Evolutionary conservation across 768 basidiomycete genomes (phyloP).

Genomic region (Russula ochroleuca): DNA sequence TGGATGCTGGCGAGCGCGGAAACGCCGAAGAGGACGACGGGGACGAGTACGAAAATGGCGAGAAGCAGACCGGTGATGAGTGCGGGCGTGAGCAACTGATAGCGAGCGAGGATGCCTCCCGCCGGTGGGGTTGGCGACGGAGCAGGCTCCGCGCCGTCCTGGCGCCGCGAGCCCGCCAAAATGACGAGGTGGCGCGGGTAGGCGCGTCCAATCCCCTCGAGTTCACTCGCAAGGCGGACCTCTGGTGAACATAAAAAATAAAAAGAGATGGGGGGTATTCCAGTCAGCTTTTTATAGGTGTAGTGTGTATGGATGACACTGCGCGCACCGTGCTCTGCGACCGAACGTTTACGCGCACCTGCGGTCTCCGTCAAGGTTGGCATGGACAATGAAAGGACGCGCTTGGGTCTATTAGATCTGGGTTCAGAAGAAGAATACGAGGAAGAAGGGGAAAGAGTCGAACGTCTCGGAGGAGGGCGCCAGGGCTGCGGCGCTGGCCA

Average conservation of each 20-base stretch:
- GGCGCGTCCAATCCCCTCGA: conserved; percentile 44
- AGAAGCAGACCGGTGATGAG: conserved; percentile 65
- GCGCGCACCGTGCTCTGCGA: conserved; percentile 53
- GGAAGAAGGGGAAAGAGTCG: conserved; percentile 24
- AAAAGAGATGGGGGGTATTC: neutral
- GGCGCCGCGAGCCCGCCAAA: conserved; percentile 54
- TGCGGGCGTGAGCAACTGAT: conserved; percentile 74
- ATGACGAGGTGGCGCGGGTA: conserved; percentile 65
- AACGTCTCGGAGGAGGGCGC: conserved; percentile 26
- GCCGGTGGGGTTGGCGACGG: conserved; percentile 36
- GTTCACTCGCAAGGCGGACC: conserved; percentile 43
- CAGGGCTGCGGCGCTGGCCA: neutral
- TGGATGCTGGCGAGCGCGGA: conserved; percentile 70
- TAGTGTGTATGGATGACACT: neutral
- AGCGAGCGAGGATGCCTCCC: conserved; percentile 64
- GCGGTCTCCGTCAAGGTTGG: conserved; percentile 44
- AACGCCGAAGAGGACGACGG: conserved; percentile 60
- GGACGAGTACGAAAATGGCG: conserved; percentile 61
- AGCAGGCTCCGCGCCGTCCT: conserved; percentile 34
- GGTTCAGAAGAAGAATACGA: neutral
- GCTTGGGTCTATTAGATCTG: conserved; percentile 38
- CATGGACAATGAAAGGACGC: conserved; percentile 55
- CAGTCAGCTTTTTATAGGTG: neutral
- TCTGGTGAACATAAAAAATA: conserved; percentile 34
- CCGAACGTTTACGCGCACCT: conserved; percentile 42